Evolutionary conservation across 768 basidiomycete genomes (phyloP).

Genomic region (Roridomyces roridus): DNA sequence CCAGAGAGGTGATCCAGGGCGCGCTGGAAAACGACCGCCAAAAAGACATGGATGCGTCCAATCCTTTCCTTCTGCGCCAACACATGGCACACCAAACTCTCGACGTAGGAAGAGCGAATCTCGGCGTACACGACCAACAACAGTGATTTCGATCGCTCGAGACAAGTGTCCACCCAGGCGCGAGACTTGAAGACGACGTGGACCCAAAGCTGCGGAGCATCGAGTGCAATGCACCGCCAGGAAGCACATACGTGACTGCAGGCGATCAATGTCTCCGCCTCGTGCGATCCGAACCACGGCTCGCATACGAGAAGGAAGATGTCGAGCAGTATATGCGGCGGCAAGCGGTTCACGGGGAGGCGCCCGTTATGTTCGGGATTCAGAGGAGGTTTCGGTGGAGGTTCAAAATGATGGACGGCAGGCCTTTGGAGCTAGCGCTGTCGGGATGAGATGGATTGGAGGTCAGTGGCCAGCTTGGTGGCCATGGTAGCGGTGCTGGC

Average conservation of each 20-base stretch:
- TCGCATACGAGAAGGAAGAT: not conserved
- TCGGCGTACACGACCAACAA: not conserved
- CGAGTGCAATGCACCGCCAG: slow-evolving; percentile 5
- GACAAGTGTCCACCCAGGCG: not conserved
- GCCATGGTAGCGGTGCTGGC: too few relatives aligned
- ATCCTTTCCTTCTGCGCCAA: not conserved
- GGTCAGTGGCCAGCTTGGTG: too few relatives aligned
- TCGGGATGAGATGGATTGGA: too few relatives aligned
- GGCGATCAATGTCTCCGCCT: not conserved
- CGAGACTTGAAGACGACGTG: slow-evolving; percentile 8
- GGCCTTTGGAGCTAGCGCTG: too few relatives aligned
- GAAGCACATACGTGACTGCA: not conserved
- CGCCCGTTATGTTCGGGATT: not conserved
- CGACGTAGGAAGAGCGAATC: not conserved
- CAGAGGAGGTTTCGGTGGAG: not conserved
- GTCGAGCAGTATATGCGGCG: not conserved
- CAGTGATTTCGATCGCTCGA: slow-evolving; percentile 1
- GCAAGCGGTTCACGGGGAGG: not conserved
- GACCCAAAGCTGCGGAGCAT: not conserved
- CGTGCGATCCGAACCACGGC: not conserved
- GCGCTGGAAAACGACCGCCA: not conserved
- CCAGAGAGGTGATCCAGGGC: not conserved
- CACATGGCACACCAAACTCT: slow-evolving; percentile 1
- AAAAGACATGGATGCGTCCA: not conserved
- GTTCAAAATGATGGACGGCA: not conserved